These are phyloP conservation scores for Macrophomina tecta DNA, from an alignment of 2,329 filamentous ascomycete species.

Conservation along the genomic window DNA sequence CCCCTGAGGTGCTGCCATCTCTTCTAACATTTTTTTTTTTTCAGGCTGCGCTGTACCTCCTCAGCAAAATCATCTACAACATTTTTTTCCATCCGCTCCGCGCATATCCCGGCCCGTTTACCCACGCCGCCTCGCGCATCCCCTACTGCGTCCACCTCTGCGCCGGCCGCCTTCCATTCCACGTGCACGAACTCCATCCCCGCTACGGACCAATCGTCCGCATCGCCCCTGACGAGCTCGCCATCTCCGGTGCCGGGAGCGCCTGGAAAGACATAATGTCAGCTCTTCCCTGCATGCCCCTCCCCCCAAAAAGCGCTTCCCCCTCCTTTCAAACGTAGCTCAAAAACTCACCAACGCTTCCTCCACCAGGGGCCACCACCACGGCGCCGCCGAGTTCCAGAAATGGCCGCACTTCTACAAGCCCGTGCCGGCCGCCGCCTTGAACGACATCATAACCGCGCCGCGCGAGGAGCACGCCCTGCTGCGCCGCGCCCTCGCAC, in stretches of 20 bases:
- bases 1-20: neutral
- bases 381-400: conserved; percentile 31
- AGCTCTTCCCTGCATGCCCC: neutral
- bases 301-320: neutral
- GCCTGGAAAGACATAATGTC: conserved; percentile 45
- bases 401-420: conserved; percentile 41
- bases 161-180: conserved; percentile 36
- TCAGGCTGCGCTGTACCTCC: conserved; percentile 27
- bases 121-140: conserved; percentile 40
- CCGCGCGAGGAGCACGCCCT: conserved; percentile 77
- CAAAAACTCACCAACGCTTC: too few relatives aligned
- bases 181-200: conserved; percentile 43
- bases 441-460: conserved; percentile 63
- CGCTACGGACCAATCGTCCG: conserved; percentile 52
- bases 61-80: conserved; percentile 41
- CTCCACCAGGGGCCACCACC: conserved; percentile 33
- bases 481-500: conserved; percentile 52
- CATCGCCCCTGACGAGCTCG: conserved; percentile 49
- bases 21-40: neutral
- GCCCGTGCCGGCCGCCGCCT: conserved; percentile 38
- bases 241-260: conserved; percentile 49
- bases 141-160: conserved; percentile 39
- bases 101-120: conserved; percentile 51
- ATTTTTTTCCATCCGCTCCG: conserved; percentile 52
- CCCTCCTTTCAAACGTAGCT: neutral